Evolutionary conservation across 164 flowering plant genomes (phyloP).

Genomic region (Vitis riparia): DNA sequence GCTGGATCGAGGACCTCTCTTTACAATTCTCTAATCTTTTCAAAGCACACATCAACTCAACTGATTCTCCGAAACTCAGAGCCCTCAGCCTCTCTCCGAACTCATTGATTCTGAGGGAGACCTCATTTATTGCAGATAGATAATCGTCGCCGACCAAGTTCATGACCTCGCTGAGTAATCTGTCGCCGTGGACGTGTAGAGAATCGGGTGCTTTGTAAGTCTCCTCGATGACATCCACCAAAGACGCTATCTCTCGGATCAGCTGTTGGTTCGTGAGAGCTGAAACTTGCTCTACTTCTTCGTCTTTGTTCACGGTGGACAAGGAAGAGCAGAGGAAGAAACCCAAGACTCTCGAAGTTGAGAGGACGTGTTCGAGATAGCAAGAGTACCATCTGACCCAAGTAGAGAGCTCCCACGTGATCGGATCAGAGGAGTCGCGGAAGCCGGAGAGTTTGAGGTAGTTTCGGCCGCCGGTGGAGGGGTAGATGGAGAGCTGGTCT

Average conservation of each 20-base stretch:
- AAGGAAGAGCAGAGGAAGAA: slow-evolving; percentile 41
- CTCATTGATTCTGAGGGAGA: slow-evolving; percentile 47
- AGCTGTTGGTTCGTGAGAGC: slow-evolving; percentile 38
- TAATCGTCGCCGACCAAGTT: slow-evolving; percentile 47
- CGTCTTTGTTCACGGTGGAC: slow-evolving; percentile 6
- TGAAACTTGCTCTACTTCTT: slow-evolving; percentile 29
- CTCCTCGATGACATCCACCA: slow-evolving; percentile 52
- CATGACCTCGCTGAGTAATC: slow-evolving; percentile 38
- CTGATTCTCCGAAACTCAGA: slow-evolving; percentile 63
- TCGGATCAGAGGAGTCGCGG: slow-evolving; percentile 45
- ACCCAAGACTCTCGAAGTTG: slow-evolving; percentile 48
- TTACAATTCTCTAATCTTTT: slow-evolving; percentile 60
- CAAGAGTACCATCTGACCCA: slow-evolving; percentile 76
- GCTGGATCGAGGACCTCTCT: slow-evolving; percentile 35
- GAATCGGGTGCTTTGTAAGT: slow-evolving; percentile 46
- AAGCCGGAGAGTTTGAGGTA: slow-evolving; percentile 75
- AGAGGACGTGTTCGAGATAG: slow-evolving; percentile 54
- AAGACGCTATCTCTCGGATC: slow-evolving; percentile 44
- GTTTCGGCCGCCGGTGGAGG: slow-evolving; percentile 64
- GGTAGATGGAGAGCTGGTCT: slow-evolving; percentile 75
- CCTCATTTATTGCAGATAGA: slow-evolving; percentile 37
- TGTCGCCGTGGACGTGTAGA: slow-evolving; percentile 20
- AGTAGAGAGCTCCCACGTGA: slow-evolving; percentile 55
- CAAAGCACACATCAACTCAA: slow-evolving; percentile 53
- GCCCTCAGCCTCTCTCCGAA: slow-evolving; percentile 42